Percentiles rank a stretch among this genome's conserved stretches.
phyloP scores from a whole-genome alignment of 78 protist species.

The Dictyostelium firmibasis region DNA sequence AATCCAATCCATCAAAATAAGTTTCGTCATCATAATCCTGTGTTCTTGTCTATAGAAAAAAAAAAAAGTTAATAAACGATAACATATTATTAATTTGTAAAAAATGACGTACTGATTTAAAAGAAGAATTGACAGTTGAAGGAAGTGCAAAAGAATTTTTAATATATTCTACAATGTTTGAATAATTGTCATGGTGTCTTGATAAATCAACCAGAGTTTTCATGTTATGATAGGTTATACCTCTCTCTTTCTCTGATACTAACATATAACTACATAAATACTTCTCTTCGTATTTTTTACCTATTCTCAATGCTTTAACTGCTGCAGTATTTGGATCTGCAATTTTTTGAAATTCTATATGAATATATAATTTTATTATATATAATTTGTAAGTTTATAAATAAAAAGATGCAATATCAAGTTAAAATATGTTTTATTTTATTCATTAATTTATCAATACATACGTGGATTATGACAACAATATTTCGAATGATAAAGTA shows the following conservation, averaged over 20 bases:
- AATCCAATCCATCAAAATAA: slow-evolving; percentile 50
- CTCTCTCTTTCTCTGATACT: not conserved
- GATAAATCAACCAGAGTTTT: slow-evolving; percentile 1
- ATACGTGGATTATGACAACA: slow-evolving; percentile 77
- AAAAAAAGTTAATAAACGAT: not conserved
- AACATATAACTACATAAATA: slow-evolving; percentile 39
- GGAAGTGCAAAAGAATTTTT: slow-evolving; percentile 34
- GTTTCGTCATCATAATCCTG: slow-evolving; percentile 1
- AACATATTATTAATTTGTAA: too few species aligned
- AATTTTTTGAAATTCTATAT: slow-evolving; percentile 20
- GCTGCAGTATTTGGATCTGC: slow-evolving; percentile 62
- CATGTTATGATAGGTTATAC: not conserved
- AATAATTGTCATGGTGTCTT: not conserved
- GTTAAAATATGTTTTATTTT: too few species aligned
- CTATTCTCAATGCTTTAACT: slow-evolving; percentile 40
- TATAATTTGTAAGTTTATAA: not conserved
- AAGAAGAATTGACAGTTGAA: not conserved
- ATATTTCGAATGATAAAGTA: slow-evolving; percentile 52
- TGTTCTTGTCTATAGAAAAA: not conserved
- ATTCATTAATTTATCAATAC: too few species aligned
- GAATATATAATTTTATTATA: not conserved
- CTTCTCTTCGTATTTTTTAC: slow-evolving; percentile 26
- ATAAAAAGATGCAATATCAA: not conserved
- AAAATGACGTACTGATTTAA: slow-evolving; percentile 1
- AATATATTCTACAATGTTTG: slow-evolving; percentile 19